phyloP scores from a whole-genome alignment of 2,329 filamentous ascomycete genomes.

The Colletotrichum sp. region DNA sequence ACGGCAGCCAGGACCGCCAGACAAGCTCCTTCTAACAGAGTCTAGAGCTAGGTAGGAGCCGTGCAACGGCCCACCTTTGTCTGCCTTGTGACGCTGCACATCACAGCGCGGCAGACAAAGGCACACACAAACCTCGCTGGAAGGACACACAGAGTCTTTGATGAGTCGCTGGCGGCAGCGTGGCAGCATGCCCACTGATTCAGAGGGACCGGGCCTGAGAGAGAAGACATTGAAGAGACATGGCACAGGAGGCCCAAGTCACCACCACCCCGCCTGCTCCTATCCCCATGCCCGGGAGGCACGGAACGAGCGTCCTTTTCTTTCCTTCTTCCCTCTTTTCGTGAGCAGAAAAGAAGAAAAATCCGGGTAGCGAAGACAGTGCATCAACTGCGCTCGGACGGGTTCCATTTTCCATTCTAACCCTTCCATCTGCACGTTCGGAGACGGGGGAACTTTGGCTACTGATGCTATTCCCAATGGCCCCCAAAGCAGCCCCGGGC shows the following conservation, averaged over 20 bases:
- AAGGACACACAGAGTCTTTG: neutral
- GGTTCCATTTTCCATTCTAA: neutral
- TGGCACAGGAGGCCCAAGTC: neutral
- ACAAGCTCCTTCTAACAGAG: neutral
- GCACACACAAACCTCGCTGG: neutral
- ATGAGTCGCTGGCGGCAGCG: neutral
- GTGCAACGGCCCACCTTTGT: neutral
- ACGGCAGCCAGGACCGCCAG: neutral
- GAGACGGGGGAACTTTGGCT: neutral
- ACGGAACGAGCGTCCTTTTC: neutral
- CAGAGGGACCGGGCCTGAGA: neutral
- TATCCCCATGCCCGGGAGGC: neutral
- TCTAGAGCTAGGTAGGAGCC: neutral
- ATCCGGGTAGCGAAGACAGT: conserved; percentile 2
- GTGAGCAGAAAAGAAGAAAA: neutral
- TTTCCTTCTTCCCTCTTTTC: neutral
- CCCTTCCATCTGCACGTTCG: neutral
- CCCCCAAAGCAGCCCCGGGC: neutral
- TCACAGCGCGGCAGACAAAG: neutral
- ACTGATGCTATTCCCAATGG: conserved; percentile 2
- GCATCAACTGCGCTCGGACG: conserved; percentile 6
- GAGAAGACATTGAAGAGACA: neutral
- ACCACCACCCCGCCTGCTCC: neutral
- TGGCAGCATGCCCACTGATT: neutral
- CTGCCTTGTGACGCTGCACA: neutral